A percentile compares a stretch with the other conserved stretches of the same genome.
phyloP scores from a whole-genome alignment of 805 yeast genomes.

The Metschnikowia aberdeeniae region DNA sequence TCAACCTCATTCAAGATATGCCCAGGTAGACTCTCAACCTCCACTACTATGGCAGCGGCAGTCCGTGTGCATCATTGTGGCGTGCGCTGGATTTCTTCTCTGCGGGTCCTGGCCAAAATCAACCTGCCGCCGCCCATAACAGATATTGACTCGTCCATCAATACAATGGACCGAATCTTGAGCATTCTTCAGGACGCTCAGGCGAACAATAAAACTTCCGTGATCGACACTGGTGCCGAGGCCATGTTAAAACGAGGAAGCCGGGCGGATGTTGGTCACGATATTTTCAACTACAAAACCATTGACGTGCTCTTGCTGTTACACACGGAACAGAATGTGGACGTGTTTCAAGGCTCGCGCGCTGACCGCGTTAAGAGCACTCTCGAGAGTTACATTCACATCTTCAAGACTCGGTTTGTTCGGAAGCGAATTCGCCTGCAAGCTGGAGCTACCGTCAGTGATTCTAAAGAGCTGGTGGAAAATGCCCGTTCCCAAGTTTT shows the following conservation, averaged over 20 bases:
- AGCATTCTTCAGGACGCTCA: constrained; percentile 14
- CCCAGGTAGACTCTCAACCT: too few species aligned
- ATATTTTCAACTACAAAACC: constrained; percentile 8
- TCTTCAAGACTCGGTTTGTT: constrained; percentile 8
- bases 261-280: constrained; percentile 7
- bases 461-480: background rate
- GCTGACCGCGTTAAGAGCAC: constrained; percentile 7
- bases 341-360: constrained; percentile 7
- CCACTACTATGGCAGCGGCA: too few species aligned
- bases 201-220: constrained; percentile 6
- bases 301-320: constrained; percentile 7
- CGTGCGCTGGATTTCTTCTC: background rate
- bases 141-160: constrained; percentile 13
- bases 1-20: too few species aligned
- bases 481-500: background rate
- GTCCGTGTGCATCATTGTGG: too few species aligned
- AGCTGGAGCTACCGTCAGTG: background rate
- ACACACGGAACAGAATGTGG: constrained; percentile 4
- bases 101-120: background rate
- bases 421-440: background rate
- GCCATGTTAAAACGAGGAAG: background rate
- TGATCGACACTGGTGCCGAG: background rate
- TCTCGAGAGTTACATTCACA: constrained; percentile 7
- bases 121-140: background rate
- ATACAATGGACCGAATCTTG: constrained; percentile 16